Evolutionary conservation across 2,329 filamentous ascomycete species (phyloP).

Genomic region (Penicillium sp.): DNA sequence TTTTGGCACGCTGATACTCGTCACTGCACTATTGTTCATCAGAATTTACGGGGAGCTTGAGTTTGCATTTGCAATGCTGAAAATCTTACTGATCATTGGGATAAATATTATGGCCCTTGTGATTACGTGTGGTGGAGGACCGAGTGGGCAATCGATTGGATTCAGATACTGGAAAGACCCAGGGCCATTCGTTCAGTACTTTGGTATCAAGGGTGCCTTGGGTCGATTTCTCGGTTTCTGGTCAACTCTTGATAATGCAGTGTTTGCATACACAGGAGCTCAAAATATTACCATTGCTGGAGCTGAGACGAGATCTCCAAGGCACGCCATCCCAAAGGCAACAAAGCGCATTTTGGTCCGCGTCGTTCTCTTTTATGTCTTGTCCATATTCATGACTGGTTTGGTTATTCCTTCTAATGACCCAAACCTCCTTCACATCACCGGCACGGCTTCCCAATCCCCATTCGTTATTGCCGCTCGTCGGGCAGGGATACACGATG

Average conservation of each 20-base stretch:
- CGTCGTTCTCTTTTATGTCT: conserved; percentile 54
- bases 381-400: conserved; percentile 51
- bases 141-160: too few relatives aligned
- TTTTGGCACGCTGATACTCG: too few relatives aligned
- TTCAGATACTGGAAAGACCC: too few relatives aligned
- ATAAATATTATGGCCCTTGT: conserved; percentile 55
- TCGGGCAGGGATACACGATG: too few relatives aligned
- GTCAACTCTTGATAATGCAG: conserved; percentile 23
- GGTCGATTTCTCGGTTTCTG: conserved; percentile 45
- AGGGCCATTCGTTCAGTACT: too few relatives aligned
- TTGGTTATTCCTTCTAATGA: conserved; percentile 26
- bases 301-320: too few relatives aligned
- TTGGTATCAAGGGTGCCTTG: conserved; percentile 22
- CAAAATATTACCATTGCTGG: too few relatives aligned
- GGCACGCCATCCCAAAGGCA: too few relatives aligned
- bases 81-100: conserved; percentile 59
- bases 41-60: conserved; percentile 51
- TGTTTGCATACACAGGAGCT: background rate
- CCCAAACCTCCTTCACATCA: too few relatives aligned
- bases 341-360: conserved; percentile 51
- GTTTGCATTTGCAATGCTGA: conserved; percentile 53
- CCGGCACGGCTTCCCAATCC: too few relatives aligned
- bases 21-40: conserved; percentile 33
- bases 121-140: too few relatives aligned
- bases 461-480: too few relatives aligned